A percentile compares a stretch with the other conserved stretches of the same genome.
phyloP scores from a whole-genome alignment of 2,329 filamentous ascomycete genomes.

The Cladosporium sp. region DNA sequence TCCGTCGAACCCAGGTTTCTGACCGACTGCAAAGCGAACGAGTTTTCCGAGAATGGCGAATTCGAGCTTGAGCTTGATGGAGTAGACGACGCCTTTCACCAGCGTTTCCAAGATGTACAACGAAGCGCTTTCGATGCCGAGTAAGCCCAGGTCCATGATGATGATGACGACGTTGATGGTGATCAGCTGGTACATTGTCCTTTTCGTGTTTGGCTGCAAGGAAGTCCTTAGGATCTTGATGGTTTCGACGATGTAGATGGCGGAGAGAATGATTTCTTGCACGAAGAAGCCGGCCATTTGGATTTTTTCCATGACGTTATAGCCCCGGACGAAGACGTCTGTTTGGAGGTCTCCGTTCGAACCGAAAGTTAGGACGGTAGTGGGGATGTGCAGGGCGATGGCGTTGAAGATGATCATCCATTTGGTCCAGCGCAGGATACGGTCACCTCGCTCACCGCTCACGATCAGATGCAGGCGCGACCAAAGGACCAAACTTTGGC shows the following conservation, averaged over 20 bases:
- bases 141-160: slow-evolving; percentile 31
- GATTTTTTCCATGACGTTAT: slow-evolving; percentile 42
- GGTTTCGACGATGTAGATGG: slow-evolving; percentile 29
- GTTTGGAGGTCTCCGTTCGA: slow-evolving; percentile 36
- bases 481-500: slow-evolving; percentile 58
- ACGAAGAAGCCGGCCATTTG: slow-evolving; percentile 42
- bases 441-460: slow-evolving; percentile 37
- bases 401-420: slow-evolving; percentile 55
- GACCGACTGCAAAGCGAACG: slow-evolving; percentile 24
- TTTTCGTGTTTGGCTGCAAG: slow-evolving; percentile 19
- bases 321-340: slow-evolving; percentile 32
- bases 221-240: slow-evolving; percentile 21
- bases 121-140: slow-evolving; percentile 31
- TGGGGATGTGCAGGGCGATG: slow-evolving; percentile 50
- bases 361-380: slow-evolving; percentile 53
- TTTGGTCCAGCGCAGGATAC: slow-evolving; percentile 46
- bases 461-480: slow-evolving; percentile 58
- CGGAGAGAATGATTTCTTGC: slow-evolving; percentile 34
- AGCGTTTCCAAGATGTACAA: slow-evolving; percentile 33
- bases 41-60: slow-evolving; percentile 29
- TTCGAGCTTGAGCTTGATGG: slow-evolving; percentile 33
- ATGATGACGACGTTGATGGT: slow-evolving; percentile 37
- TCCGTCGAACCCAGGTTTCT: slow-evolving; percentile 14
- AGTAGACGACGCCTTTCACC: slow-evolving; percentile 34
- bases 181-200: slow-evolving; percentile 33